phyloP scores from a whole-genome alignment of 129 eudicot genomes.

The Cynara cardunculus region DNA sequence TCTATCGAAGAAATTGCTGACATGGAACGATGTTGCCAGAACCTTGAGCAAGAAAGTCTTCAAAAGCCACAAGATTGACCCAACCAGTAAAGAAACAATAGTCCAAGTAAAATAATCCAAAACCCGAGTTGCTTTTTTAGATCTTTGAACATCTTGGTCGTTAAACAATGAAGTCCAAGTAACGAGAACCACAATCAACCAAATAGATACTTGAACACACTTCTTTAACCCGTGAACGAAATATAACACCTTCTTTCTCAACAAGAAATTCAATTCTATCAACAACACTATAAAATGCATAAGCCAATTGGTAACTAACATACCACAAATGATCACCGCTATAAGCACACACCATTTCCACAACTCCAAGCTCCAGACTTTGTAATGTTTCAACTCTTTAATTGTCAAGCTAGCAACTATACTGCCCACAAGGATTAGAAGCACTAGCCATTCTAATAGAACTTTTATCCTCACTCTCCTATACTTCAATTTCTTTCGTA shows the following conservation, averaged over 20 bases:
- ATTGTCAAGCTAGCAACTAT: constrained; percentile 62
- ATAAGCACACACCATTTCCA: constrained; percentile 85
- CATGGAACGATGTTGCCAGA: constrained; percentile 79
- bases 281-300: constrained; percentile 64
- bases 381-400: constrained; percentile 18
- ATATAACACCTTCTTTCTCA: constrained; percentile 79
- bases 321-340: constrained; percentile 66
- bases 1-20: constrained; percentile 85
- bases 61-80: constrained; percentile 68
- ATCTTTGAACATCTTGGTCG: constrained; percentile 31
- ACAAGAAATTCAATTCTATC: constrained; percentile 73
- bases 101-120: constrained; percentile 66
- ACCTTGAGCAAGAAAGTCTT: constrained; percentile 73
- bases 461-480: constrained; percentile 52
- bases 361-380: constrained; percentile 49
- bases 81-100: constrained; percentile 58
- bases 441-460: constrained; percentile 60
- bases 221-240: constrained; percentile 74
- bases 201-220: constrained; percentile 67
- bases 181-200: constrained; percentile 70
- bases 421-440: constrained; percentile 48
- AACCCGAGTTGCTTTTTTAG: constrained; percentile 29
- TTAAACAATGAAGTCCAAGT: constrained; percentile 69
- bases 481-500: constrained; percentile 42
- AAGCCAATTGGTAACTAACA: constrained; percentile 65